phyloP scores from a whole-genome alignment of 2,329 filamentous ascomycete species.

The Apiospora aurea region DNA sequence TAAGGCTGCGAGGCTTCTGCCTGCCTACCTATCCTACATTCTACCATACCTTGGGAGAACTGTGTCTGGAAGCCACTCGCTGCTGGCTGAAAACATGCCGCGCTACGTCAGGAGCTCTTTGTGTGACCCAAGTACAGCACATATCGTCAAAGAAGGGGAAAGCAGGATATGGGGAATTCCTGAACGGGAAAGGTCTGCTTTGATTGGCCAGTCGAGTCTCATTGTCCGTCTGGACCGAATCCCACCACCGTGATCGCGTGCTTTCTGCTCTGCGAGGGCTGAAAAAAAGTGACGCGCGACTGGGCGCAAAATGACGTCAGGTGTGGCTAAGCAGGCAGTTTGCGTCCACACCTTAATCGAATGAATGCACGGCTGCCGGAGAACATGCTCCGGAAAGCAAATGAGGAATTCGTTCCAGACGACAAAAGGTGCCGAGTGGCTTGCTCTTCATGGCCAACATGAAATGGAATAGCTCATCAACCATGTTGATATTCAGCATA shows the following conservation, averaged over 20 bases:
- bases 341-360: background rate
- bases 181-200: background rate
- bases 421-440: no score
- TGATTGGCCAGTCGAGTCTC: background rate
- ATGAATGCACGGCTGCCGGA: background rate
- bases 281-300: background rate
- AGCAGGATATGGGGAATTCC: background rate
- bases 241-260: background rate
- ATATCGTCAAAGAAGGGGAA: background rate
- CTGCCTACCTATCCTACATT: background rate
- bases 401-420: background rate
- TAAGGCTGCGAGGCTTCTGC: background rate
- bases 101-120: constrained; percentile 3
- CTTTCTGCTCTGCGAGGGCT: background rate
- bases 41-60: background rate
- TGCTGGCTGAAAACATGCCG: background rate
- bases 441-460: background rate
- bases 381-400: background rate
- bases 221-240: background rate
- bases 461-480: no score
- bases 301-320: constrained; percentile 13
- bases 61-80: background rate
- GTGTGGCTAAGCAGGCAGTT: background rate
- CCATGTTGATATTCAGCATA: no score
- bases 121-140: background rate